Conservation (phyloP, 805 yeast genomes). For the Candida xiaguanensis region DNA sequence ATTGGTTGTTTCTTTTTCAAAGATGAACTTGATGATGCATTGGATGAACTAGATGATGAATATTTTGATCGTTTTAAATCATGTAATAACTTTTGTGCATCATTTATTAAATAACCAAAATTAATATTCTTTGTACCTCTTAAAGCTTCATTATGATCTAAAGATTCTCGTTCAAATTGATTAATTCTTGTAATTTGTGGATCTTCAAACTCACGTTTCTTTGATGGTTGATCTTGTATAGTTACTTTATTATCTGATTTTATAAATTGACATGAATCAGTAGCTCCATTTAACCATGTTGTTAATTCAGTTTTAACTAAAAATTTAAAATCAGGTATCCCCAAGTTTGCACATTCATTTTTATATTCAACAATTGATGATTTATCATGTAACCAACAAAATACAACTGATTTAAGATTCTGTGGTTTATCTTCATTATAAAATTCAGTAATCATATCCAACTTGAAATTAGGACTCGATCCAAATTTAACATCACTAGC, state of each 20-base stretch:
- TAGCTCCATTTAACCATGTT: slow-evolving; percentile 74
- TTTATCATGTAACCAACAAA: slow-evolving; percentile 76
- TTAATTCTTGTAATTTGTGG: slow-evolving; percentile 48
- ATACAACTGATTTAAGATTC: slow-evolving; percentile 57
- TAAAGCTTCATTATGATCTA: slow-evolving; percentile 58
- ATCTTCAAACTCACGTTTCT: slow-evolving; percentile 34
- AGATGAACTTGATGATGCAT: slow-evolving; percentile 9
- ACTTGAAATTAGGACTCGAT: slow-evolving; percentile 20
- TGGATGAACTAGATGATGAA: slow-evolving; percentile 9
- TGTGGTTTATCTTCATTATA: slow-evolving; percentile 47
- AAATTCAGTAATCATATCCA: slow-evolving; percentile 54
- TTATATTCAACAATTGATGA: slow-evolving; percentile 79
- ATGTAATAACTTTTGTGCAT: slow-evolving; percentile 56
- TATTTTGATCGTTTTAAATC: slow-evolving; percentile 38
- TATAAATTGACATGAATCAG: slow-evolving; percentile 52
- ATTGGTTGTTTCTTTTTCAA: slow-evolving; percentile 41
- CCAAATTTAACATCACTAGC: slow-evolving; percentile 35
- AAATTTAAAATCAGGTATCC: slow-evolving; percentile 71
- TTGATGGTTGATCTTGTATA: slow-evolving; percentile 6
- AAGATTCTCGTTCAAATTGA: slow-evolving; percentile 45
- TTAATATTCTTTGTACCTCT: slow-evolving; percentile 67
- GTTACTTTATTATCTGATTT: slow-evolving; percentile 17
- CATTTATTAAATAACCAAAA: slow-evolving; percentile 65
- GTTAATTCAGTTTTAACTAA: slow-evolving; percentile 81
- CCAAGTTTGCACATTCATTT: slow-evolving; percentile 60